These are phyloP conservation scores for Penicillium sp. DNA, from an alignment of 2,329 filamentous ascomycete genomes.

Conservation along the genomic window DNA sequence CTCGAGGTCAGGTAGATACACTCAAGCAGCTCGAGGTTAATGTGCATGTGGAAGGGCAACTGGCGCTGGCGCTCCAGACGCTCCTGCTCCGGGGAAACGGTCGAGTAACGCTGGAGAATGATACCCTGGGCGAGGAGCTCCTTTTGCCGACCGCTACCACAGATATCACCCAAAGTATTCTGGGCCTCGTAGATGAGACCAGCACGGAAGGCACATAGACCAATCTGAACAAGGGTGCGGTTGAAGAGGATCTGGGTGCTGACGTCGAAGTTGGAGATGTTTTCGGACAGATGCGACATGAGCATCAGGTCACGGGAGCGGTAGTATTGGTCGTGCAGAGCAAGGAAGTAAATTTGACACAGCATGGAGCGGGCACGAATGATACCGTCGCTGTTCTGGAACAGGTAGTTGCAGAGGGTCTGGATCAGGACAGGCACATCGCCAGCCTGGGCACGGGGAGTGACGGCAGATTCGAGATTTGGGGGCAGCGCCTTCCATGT, in stretches of 20 bases:
- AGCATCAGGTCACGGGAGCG: constrained; percentile 98
- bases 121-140: constrained; percentile 96
- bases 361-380: constrained; percentile 95
- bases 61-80: constrained; percentile 95
- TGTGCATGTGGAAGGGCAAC: constrained; percentile 99
- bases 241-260: constrained; percentile 98
- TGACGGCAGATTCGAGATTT: constrained; percentile 72
- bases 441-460: constrained; percentile 64
- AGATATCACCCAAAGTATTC: constrained; percentile 96
- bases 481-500: constrained; percentile 78
- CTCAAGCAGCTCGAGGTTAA: constrained; percentile 96
- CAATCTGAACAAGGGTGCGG: constrained; percentile 94
- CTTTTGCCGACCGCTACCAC: constrained; percentile 95
- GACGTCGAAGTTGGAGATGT: constrained; percentile 93
- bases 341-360: constrained; percentile 97
- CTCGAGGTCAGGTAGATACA: constrained; percentile 98
- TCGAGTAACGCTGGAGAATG: constrained; percentile 94
- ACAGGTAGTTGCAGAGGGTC: constrained; percentile 90
- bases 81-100: constrained; percentile 96
- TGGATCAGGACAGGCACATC: constrained; percentile 74
- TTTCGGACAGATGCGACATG: constrained; percentile 98
- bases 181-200: constrained; percentile 97
- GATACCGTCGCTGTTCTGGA: constrained; percentile 90
- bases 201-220: constrained; percentile 95
- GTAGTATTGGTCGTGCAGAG: constrained; percentile 97